Conservation (phyloP, 1,284 basidiomycete species). For the Afroboletus lepidellus region DNA sequence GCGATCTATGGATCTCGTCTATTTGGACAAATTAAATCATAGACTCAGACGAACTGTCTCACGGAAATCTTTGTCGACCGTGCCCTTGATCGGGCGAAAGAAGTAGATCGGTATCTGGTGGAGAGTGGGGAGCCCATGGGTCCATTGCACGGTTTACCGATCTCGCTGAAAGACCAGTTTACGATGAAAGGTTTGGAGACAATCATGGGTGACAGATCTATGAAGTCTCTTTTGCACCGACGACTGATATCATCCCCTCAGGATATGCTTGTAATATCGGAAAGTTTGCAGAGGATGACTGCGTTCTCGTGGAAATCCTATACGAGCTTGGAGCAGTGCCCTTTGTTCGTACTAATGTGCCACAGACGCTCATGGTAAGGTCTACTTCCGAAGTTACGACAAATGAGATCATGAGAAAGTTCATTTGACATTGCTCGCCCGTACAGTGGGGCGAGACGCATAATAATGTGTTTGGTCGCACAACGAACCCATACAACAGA, state of each 20-base stretch:
- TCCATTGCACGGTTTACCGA: conserved; percentile 59
- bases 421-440: neutral
- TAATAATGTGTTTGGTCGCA: conserved; percentile 70
- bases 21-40: neutral
- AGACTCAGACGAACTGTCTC: conserved; percentile 58
- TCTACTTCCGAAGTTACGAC: neutral
- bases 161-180: conserved; percentile 65
- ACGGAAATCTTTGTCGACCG: conserved; percentile 68
- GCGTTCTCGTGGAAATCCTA: conserved; percentile 58
- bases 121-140: conserved; percentile 36
- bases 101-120: conserved; percentile 55
- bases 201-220: conserved; percentile 43
- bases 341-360: conserved; percentile 73
- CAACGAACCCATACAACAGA: conserved; percentile 62
- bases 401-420: neutral
- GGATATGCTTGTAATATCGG: conserved; percentile 68
- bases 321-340: conserved; percentile 63
- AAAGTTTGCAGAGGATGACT: conserved; percentile 50
- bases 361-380: conserved; percentile 63
- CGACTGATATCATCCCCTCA: conserved; percentile 1
- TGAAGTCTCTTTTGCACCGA: neutral
- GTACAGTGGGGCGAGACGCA: conserved; percentile 61
- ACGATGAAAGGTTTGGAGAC: conserved; percentile 53
- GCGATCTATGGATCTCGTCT: neutral
- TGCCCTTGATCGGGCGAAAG: conserved; percentile 53